A percentile compares a stretch with the other conserved stretches of the same genome.
Conservation (phyloP, 768 basidiomycete species). For the Boletellus emodensis region DNA sequence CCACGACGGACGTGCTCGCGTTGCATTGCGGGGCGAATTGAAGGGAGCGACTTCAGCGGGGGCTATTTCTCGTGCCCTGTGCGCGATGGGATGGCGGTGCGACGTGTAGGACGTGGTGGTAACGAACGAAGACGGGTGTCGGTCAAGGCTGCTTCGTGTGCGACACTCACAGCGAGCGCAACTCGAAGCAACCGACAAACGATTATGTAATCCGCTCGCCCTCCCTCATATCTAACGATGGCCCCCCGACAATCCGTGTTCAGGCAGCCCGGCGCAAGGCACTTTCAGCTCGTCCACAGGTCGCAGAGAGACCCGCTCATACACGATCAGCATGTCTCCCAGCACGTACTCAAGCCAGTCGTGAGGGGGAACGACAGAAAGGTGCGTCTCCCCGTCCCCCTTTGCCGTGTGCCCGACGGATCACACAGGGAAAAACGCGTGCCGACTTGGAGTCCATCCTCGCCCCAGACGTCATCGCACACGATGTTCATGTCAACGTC, state of each 20-base stretch:
- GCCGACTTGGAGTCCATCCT: slow-evolving; percentile 70
- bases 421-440: slow-evolving; percentile 68
- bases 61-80: neutral
- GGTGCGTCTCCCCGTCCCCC: slow-evolving; percentile 31
- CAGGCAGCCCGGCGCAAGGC: slow-evolving; percentile 82
- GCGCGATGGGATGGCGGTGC: neutral
- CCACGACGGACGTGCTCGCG: slow-evolving; percentile 77
- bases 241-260: slow-evolving; percentile 76
- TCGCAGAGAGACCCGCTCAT: slow-evolving; percentile 95
- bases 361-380: slow-evolving; percentile 70
- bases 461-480: slow-evolving; percentile 43
- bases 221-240: slow-evolving; percentile 39
- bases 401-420: slow-evolving; percentile 14
- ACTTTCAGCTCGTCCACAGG: slow-evolving; percentile 96
- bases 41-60: neutral
- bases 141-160: slow-evolving; percentile 17
- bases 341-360: slow-evolving; percentile 85
- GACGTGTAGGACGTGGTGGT: neutral
- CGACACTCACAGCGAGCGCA: slow-evolving; percentile 20
- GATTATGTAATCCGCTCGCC: slow-evolving; percentile 26
- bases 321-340: slow-evolving; percentile 85
- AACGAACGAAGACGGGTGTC: slow-evolving; percentile 1
- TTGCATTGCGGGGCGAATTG: slow-evolving; percentile 41
- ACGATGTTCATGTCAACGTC: slow-evolving; percentile 50
- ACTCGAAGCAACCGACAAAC: slow-evolving; percentile 25